Evolutionary conservation across 176 grass and related monocot genomes (phyloP), one percentile per base, ranked within the genome.

Genomic region (Avena insularis): DNA sequence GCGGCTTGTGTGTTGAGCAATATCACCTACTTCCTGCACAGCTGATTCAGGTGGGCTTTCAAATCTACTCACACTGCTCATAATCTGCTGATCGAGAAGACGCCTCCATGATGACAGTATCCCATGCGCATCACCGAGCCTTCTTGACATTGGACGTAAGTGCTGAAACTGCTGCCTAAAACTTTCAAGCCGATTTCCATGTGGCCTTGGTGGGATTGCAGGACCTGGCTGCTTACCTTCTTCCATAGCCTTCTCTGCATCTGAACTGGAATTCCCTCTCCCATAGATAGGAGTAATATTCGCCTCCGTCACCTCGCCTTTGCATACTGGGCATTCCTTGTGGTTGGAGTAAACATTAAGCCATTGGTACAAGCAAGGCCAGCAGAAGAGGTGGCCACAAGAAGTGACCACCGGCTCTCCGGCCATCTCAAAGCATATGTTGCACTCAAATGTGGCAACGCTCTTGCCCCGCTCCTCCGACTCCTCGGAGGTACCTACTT

Each of bases 241-340:
- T 56, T 94, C 90, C 63, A 49, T 66, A 71, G 77, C 46, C 78
- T 86, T 94, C 53, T 96, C 89, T 36, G 35, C 88, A 84, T 61
- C 78, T 2, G 78, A 76, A 84, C 62, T 75, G 4, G 89, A 88
- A 72, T 87, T 94, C 54, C 97, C 97, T 75, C 97, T 92, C 17
- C 97, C 97, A 68, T 96, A 99, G 78, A 99, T 96, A 36, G 97
- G 97, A 71, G 91, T 94, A 75, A 96, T 72, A 48, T 96, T 96
- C 3, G 80, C 82, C 71, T 99, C 97, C 2, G 90, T 96, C 59
- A 99, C 94, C 80, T 96, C 97, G 1, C 94, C 97, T 83, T 99
- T 99, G 97, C 97, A 99, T 23, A 99, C 94, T 4, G 97, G 97
- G 71, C 97, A 99, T 83, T 99, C 97, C 69, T 95, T 96, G 84